These are phyloP conservation scores for Chlamydomonas incerta DNA, from an alignment of 139 green algal genomes.

Conservation along the genomic window DNA sequence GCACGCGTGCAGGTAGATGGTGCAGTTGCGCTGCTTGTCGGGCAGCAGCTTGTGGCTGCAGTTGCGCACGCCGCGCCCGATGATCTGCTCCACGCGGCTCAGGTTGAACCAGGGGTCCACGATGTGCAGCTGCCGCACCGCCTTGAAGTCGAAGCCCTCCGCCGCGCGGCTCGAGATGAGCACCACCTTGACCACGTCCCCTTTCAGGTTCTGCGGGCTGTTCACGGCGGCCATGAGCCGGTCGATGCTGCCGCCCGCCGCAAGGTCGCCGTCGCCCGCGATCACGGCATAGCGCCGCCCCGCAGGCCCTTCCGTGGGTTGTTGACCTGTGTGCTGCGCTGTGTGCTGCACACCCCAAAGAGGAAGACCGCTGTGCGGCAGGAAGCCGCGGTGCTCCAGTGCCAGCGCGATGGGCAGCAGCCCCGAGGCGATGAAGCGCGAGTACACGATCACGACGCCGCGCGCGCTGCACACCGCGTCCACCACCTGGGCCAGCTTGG, in stretches of 20 bases:
- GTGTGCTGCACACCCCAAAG: no score
- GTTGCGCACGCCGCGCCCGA: slow-evolving; percentile 21
- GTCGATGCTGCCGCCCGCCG: background rate
- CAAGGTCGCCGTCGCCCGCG: background rate
- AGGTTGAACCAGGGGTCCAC: slow-evolving; percentile 45
- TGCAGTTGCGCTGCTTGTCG: slow-evolving; percentile 10
- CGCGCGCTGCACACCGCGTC: no score
- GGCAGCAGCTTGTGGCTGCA: slow-evolving; percentile 38
- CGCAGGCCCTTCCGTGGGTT: no score
- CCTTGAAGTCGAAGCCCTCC: slow-evolving; percentile 37
- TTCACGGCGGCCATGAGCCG: background rate
- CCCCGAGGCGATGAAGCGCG: no score
- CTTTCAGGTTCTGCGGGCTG: background rate
- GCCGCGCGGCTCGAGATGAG: slow-evolving; percentile 11
- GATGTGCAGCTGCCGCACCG: slow-evolving; percentile 40
- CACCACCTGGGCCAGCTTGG: no score
- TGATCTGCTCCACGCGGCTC: slow-evolving; percentile 34
- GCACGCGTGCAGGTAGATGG: slow-evolving; percentile 36
- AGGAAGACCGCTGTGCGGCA: no score
- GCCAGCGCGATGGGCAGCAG: no score
- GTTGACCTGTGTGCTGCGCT: no score
- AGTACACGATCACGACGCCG: no score
- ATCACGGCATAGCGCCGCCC: no score
- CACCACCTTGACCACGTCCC: slow-evolving; percentile 3
- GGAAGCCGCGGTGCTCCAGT: no score